phyloP scores from a whole-genome alignment of 1,139 yeast species.

The Taphrina wiesneri region DNA sequence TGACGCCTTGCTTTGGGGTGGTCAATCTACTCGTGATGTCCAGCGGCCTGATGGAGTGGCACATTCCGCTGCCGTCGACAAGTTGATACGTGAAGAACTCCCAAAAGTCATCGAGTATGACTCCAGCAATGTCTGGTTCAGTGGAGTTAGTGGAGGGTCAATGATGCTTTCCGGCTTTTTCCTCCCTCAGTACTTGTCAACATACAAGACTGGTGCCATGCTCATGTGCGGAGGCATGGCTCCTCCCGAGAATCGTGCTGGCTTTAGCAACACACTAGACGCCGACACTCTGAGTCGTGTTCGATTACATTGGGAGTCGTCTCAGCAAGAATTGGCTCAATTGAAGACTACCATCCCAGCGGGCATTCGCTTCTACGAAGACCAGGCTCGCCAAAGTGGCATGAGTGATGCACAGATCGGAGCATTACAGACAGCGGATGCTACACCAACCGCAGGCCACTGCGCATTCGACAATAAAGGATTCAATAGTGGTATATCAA shows the following conservation, averaged over 20 bases:
- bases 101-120: slow-evolving; percentile 3
- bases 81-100: slow-evolving; percentile 13
- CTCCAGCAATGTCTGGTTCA: slow-evolving; percentile 19
- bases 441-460: slow-evolving; percentile 26
- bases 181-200: slow-evolving; percentile 16
- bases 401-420: slow-evolving; percentile 1
- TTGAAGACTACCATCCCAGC: slow-evolving; percentile 23
- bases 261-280: slow-evolving; percentile 14
- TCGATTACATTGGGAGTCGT: slow-evolving; percentile 22
- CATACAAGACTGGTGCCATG: slow-evolving; percentile 29
- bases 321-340: slow-evolving; percentile 21
- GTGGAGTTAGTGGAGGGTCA: slow-evolving; percentile 24
- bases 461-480: slow-evolving; percentile 28
- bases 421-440: slow-evolving; percentile 25
- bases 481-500: slow-evolving; percentile 22
- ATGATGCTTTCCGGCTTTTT: slow-evolving; percentile 25
- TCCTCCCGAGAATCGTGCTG: slow-evolving; percentile 18
- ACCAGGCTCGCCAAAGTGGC: slow-evolving; percentile 12
- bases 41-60: slow-evolving; percentile 29
- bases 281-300: neutral
- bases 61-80: slow-evolving; percentile 23
- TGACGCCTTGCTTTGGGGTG: slow-evolving; percentile 28
- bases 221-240: slow-evolving; percentile 29
- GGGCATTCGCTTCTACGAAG: slow-evolving; percentile 19
- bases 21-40: slow-evolving; percentile 13